Evolutionary conservation across 208 protist genomes (phyloP), one percentile per base, ranked within the genome.

Genomic region (Trichomonas vaginalis): DNA sequence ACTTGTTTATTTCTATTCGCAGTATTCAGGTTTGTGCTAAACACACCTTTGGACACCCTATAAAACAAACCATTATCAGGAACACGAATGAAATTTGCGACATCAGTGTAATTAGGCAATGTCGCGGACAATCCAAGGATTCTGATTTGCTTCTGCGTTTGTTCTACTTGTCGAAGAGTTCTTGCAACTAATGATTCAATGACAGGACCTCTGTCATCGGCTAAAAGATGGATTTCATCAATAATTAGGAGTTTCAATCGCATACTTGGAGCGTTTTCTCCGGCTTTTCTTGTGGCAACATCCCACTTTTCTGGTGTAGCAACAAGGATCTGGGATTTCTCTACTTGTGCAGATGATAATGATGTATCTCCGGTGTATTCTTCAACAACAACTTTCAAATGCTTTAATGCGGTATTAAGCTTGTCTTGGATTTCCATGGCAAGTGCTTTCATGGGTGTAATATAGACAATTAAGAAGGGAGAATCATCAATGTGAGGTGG

Each of bases 271-370:
- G 97, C 96, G 42, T 97, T 96, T 61, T 99, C 98, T 90, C 97
- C 98, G 4, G 95, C 96, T 96, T 99, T 99, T 96, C 99, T 98
- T 35, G 99, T 99, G 46, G 99, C 98, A 90, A 99, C 98, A 96
- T 99, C 99, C 99, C 99, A 99, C 97, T 99, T 99, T 97, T 99
- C 99, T 21, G 99, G 99, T 27, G 99, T 99, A 12, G 99, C 99
- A 6, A 96, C 95, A 23, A 97, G n/a, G 0, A 97, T 47, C 96
- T 99, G 98, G 32, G 99, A 99, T n/a, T 98, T 97, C 17, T 96
- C 96, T 83, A 99, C 98, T 96, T 99, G 98, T 96, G 98, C 96
- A 96, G 99, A 99, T 83, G 97, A 99, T 82, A 99, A 97, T 88
- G 98, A 96, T 46, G 97, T 97, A 97, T 99, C 99, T 95, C 99